Evolutionary conservation across 805 yeast species (phyloP).

Genomic region (Starmerella bombi): DNA sequence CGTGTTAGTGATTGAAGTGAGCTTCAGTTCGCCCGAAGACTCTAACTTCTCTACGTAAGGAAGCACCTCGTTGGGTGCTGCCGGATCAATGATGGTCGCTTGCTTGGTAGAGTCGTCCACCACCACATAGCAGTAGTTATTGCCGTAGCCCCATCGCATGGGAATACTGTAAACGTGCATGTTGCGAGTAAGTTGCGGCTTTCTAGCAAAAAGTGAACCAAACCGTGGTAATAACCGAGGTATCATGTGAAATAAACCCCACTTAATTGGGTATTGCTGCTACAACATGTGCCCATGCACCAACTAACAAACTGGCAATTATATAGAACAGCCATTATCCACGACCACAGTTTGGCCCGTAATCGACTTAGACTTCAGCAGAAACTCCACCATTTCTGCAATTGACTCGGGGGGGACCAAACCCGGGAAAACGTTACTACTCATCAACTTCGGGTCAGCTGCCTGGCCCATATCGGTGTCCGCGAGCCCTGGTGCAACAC

Average conservation of each 20-base stretch:
- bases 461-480: slow-evolving; percentile 47
- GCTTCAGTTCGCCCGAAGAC: slow-evolving; percentile 30
- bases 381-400: slow-evolving; percentile 17
- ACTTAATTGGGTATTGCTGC: too few species aligned
- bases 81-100: slow-evolving; percentile 87
- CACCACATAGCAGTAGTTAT: slow-evolving; percentile 75
- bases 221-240: too few species aligned
- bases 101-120: slow-evolving; percentile 51
- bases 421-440: slow-evolving; percentile 12
- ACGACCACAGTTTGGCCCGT: slow-evolving; percentile 17
- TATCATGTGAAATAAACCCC: background rate
- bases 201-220: too few species aligned
- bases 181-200: slow-evolving; percentile 26
- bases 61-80: slow-evolving; percentile 61
- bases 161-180: slow-evolving; percentile 79
- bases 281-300: too few species aligned
- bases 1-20: slow-evolving; percentile 77
- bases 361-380: slow-evolving; percentile 9
- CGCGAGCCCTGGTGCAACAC: slow-evolving; percentile 52
- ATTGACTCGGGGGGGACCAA: slow-evolving; percentile 13
- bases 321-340: slow-evolving; percentile 17
- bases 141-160: slow-evolving; percentile 92
- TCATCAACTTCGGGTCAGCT: slow-evolving; percentile 6
- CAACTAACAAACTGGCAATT: too few species aligned
- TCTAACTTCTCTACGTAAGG: slow-evolving; percentile 33